phyloP scores from a whole-genome alignment of 169 alveolate genomes.

The Babesia ovis region DNA sequence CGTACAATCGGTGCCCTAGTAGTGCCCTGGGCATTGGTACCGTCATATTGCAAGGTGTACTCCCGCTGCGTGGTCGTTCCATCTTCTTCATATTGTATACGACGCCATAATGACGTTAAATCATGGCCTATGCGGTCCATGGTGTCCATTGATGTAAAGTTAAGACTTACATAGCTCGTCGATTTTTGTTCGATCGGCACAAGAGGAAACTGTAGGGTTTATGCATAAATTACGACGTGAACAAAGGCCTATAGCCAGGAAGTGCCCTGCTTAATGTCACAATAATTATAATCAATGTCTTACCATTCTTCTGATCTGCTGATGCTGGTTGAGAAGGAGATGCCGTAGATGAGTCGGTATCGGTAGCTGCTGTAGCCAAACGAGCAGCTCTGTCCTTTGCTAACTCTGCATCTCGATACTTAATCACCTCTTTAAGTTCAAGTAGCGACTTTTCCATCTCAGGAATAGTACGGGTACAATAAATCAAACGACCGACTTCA shows the following conservation, averaged over 20 bases:
- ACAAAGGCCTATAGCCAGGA: constrained; percentile 87
- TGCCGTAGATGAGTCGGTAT: constrained; percentile 9
- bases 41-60: constrained; percentile 60
- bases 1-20: constrained; percentile 61
- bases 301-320: constrained; percentile 8
- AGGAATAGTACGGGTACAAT: constrained; percentile 94
- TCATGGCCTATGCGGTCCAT: constrained; percentile 68
- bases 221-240: constrained; percentile 92
- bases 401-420: constrained; percentile 74
- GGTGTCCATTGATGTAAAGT: no score
- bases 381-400: constrained; percentile 67
- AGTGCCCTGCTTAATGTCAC: constrained; percentile 18
- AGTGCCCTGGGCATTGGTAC: constrained; percentile 46
- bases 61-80: constrained; percentile 33
- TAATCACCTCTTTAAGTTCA: constrained; percentile 89
- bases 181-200: constrained; percentile 88
- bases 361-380: background rate
- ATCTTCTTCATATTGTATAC: constrained; percentile 61
- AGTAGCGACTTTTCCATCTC: constrained; percentile 98
- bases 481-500: constrained; percentile 82
- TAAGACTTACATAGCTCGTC: constrained; percentile 83
- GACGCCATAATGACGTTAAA: constrained; percentile 72
- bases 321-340: constrained; percentile 1
- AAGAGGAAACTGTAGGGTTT: constrained; percentile 85
- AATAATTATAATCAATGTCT: background rate